Evolutionary conservation across 768 basidiomycete genomes (phyloP).

Genomic region (Leccinum boreale): DNA sequence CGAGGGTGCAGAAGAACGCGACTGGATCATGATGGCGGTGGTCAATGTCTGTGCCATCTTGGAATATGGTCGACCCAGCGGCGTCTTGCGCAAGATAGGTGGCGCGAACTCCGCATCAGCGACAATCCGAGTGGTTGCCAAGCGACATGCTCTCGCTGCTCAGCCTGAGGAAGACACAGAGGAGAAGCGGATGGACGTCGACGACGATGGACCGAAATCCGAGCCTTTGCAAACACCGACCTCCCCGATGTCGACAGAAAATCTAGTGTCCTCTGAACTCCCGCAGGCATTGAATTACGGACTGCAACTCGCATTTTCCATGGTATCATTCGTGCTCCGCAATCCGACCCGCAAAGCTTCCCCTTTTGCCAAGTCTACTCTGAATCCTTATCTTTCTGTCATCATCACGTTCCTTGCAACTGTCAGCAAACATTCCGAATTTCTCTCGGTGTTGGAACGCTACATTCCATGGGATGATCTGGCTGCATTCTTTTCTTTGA

Average conservation of each 20-base stretch:
- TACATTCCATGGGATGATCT: slow-evolving; percentile 83
- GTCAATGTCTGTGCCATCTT: slow-evolving; percentile 79
- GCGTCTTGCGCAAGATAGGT: slow-evolving; percentile 64
- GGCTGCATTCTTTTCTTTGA: slow-evolving; percentile 55
- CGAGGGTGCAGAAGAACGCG: slow-evolving; percentile 75
- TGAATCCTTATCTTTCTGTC: slow-evolving; percentile 87
- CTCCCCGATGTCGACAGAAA: slow-evolving; percentile 29
- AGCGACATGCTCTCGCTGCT: slow-evolving; percentile 33
- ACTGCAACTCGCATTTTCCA: slow-evolving; percentile 72
- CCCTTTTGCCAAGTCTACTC: slow-evolving; percentile 47
- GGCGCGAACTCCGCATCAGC: slow-evolving; percentile 39
- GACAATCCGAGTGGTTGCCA: slow-evolving; percentile 49
- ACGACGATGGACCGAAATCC: slow-evolving; percentile 40
- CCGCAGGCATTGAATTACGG: slow-evolving; percentile 72
- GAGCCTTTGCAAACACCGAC: slow-evolving; percentile 21
- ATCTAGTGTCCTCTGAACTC: slow-evolving; percentile 40
- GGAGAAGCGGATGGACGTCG: slow-evolving; percentile 64
- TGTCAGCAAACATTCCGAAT: slow-evolving; percentile 59
- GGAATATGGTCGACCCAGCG: slow-evolving; percentile 80
- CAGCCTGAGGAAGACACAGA: slow-evolving; percentile 38
- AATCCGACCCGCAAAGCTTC: slow-evolving; percentile 60
- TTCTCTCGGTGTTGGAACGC: slow-evolving; percentile 64
- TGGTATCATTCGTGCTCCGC: slow-evolving; percentile 70
- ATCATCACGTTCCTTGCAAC: slow-evolving; percentile 88
- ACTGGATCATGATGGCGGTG: slow-evolving; percentile 97